Evolutionary conservation across 2,329 filamentous ascomycete genomes (phyloP).

Genomic region (Monosporascus cannonballus): DNA sequence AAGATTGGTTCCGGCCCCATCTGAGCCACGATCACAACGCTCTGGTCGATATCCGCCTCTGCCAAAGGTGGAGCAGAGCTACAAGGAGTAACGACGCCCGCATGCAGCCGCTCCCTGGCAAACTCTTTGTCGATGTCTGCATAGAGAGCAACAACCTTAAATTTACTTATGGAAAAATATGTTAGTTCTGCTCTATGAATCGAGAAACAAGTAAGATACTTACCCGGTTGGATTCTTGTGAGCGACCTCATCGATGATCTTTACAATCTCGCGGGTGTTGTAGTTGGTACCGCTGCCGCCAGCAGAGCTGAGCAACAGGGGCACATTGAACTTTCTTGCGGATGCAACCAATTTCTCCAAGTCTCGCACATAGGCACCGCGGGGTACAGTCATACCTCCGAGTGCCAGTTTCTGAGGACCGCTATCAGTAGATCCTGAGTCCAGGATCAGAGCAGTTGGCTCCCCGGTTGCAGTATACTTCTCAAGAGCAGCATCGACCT

Average conservation of each 20-base stretch:
- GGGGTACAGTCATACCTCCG: constrained; percentile 32
- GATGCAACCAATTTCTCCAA: constrained; percentile 32
- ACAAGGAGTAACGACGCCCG: constrained; percentile 8
- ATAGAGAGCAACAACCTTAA: background rate
- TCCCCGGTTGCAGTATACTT: constrained; percentile 18
- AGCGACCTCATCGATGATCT: constrained; percentile 32
- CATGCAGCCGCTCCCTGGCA: background rate
- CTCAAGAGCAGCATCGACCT: constrained; percentile 19
- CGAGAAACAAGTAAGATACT: background rate
- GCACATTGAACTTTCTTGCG: constrained; percentile 26
- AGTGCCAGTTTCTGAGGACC: constrained; percentile 35
- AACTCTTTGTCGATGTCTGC: background rate
- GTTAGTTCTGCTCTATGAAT: constrained; percentile 19
- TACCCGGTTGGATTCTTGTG: constrained; percentile 17
- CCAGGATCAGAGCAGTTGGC: constrained; percentile 28
- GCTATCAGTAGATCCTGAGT: constrained; percentile 29
- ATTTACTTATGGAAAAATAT: background rate
- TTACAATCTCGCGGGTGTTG: constrained; percentile 33
- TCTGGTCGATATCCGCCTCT: constrained; percentile 29
- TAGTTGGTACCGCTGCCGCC: constrained; percentile 41
- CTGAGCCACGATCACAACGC: constrained; percentile 32
- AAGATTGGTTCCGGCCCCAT: constrained; percentile 39
- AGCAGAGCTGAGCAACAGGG: constrained; percentile 36
- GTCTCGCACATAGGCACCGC: constrained; percentile 35
- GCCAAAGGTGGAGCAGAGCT: constrained; percentile 33